Evolutionary conservation across 148 eudicot genomes (phyloP).

Genomic region (Amaranthus hypochondriacus): DNA sequence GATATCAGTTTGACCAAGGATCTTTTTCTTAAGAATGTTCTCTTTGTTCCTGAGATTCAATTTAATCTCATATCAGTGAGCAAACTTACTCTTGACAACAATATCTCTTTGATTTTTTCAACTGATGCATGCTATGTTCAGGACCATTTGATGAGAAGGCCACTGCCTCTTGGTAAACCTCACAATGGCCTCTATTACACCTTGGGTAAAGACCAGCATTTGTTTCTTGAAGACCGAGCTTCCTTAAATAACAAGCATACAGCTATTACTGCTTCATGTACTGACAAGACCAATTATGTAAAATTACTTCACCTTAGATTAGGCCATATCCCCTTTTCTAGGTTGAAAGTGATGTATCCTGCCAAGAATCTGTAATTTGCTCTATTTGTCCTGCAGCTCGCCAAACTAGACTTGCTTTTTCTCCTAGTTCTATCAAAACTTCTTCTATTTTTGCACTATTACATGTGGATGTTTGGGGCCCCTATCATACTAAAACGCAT

Average conservation of each 20-base stretch:
- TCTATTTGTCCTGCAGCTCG: not conserved
- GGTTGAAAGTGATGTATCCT: no score
- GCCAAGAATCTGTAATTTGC: not conserved
- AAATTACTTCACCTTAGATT: not conserved
- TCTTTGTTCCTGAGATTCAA: not conserved
- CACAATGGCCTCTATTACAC: not conserved
- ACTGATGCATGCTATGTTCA: not conserved
- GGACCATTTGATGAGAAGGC: not conserved
- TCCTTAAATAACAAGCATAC: no score
- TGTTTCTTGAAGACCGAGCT: not conserved
- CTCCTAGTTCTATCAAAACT: not conserved
- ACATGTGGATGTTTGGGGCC: conserved; percentile 4
- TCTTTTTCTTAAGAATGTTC: not conserved
- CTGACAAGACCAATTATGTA: not conserved
- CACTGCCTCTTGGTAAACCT: not conserved
- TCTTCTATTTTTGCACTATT: not conserved
- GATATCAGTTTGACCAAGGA: not conserved
- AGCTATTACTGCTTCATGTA: not conserved
- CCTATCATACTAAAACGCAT: not conserved
- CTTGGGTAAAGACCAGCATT: not conserved
- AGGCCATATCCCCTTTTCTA: not conserved
- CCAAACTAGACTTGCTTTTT: not conserved
- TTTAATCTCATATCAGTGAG: not conserved
- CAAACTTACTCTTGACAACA: not conserved
- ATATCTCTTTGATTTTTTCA: not conserved